These are phyloP conservation scores for Eimeria brunetti DNA, from an alignment of 169 alveolate species.

Conservation along the genomic window DNA sequence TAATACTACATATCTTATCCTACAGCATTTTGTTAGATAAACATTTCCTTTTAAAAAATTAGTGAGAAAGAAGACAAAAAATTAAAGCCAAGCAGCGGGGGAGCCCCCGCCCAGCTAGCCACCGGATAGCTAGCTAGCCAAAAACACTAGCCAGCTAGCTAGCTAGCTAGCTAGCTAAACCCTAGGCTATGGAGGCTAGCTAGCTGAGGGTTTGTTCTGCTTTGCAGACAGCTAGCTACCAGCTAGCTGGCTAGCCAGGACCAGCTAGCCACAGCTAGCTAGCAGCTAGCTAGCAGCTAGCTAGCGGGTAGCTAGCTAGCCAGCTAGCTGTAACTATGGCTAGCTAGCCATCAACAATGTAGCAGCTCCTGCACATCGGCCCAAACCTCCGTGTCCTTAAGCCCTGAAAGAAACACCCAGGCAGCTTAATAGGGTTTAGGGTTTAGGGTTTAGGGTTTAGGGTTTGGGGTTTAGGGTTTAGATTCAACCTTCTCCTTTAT, in stretches of 20 bases:
- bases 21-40: too few species aligned
- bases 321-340: neutral
- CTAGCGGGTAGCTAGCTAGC: too few species aligned
- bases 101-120: neutral
- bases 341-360: neutral
- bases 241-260: neutral
- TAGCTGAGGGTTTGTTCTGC: neutral
- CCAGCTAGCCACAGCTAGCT: too few species aligned
- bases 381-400: neutral
- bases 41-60: too few species aligned
- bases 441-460: neutral
- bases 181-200: neutral
- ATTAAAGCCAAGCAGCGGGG: neutral
- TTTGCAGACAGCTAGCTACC: neutral
- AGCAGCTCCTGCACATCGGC: neutral
- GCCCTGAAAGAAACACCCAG: neutral
- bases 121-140: too few species aligned
- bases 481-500: too few species aligned
- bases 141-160: neutral
- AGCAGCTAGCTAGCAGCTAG: too few species aligned
- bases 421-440: neutral
- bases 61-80: neutral
- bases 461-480: too few species aligned
- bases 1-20: too few species aligned
- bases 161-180: neutral